Evolutionary conservation across 331 rosid species (phyloP).

Genomic region (Malus hybrid): DNA sequence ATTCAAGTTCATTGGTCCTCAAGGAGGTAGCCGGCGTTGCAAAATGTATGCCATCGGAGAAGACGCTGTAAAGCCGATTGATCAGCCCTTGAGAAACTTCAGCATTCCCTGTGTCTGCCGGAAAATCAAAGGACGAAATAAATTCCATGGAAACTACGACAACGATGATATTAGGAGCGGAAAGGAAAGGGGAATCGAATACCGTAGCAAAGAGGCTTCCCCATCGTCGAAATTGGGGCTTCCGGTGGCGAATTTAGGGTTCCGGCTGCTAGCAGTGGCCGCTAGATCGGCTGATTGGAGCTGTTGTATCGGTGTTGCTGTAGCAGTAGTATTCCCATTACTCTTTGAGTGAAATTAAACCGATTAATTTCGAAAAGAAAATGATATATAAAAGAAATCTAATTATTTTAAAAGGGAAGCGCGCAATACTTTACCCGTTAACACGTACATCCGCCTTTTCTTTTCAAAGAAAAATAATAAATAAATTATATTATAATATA

Average conservation of each 20-base stretch:
- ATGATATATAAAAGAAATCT: neutral
- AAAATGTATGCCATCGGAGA: slow-evolving; percentile 56
- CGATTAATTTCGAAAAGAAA: neutral
- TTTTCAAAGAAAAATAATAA: neutral
- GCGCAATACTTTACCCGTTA: neutral
- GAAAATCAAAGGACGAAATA: neutral
- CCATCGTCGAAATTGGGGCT: slow-evolving; percentile 16
- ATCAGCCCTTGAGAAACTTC: slow-evolving; percentile 49
- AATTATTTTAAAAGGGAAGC: neutral
- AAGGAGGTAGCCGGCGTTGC: slow-evolving; percentile 60
- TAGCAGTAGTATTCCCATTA: neutral
- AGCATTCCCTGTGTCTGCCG: slow-evolving; percentile 39
- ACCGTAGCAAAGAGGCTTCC: slow-evolving; percentile 27
- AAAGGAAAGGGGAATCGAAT: neutral
- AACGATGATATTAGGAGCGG: neutral
- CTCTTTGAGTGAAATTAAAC: neutral
- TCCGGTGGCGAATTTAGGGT: neutral
- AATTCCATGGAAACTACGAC: neutral
- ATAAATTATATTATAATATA: no score
- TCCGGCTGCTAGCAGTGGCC: neutral
- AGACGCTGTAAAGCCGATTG: slow-evolving; percentile 43
- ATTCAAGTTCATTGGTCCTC: slow-evolving; percentile 58
- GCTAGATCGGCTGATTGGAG: neutral
- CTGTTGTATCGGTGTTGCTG: neutral
- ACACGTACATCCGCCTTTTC: neutral